Evolutionary conservation across 2,329 filamentous ascomycete genomes (phyloP).

Genomic region (Ceratocystis eucalypticola): DNA sequence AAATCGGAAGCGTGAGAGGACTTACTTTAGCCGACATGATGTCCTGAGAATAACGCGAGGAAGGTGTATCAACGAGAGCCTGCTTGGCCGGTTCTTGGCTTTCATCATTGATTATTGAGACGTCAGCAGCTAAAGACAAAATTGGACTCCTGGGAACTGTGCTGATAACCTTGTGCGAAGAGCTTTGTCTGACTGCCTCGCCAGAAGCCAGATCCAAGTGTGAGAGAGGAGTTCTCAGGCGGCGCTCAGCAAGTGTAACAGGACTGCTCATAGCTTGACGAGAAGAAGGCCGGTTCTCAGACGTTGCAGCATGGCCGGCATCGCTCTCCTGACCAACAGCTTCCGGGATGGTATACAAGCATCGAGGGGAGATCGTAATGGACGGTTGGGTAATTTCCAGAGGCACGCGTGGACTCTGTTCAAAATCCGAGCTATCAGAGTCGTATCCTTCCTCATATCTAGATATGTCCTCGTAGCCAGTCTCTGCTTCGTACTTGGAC

Average conservation of each 20-base stretch:
- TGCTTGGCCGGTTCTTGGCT: background rate
- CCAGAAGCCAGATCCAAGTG: background rate
- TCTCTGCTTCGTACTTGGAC: background rate
- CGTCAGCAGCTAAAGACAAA: constrained; percentile 5
- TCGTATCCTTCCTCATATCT: background rate
- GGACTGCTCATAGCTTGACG: background rate
- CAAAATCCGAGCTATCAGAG: background rate
- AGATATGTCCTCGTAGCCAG: background rate
- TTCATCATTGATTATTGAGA: background rate
- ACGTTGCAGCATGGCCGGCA: background rate
- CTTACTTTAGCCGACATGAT: constrained; percentile 22
- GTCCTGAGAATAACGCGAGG: constrained; percentile 27
- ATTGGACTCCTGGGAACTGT: background rate
- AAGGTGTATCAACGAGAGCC: background rate
- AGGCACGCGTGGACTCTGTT: background rate
- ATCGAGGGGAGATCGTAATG: constrained; percentile 23
- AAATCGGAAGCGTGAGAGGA: constrained; percentile 20
- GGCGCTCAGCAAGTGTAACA: constrained; percentile 7
- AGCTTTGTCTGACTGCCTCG: background rate
- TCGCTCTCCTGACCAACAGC: background rate
- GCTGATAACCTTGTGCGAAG: background rate
- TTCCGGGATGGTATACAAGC: constrained; percentile 16
- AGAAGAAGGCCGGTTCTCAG: background rate
- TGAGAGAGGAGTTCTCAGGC: constrained; percentile 3
- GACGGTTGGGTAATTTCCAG: constrained; percentile 22